Conservation (phyloP, 169 alveolate species). For the Eimeria necatrix region DNA sequence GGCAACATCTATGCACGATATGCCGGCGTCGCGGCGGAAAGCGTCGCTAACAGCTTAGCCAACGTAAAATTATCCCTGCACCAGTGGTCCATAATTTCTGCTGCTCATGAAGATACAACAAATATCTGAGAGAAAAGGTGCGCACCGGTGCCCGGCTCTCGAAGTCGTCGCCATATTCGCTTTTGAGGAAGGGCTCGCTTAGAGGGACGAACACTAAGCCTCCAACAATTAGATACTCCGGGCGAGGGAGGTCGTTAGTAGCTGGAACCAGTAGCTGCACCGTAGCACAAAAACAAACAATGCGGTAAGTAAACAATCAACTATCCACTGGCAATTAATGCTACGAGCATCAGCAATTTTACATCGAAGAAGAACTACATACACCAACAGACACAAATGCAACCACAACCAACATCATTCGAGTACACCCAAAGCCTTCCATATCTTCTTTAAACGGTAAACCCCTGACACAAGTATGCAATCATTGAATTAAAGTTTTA, state of each 20-base stretch:
- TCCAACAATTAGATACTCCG: slow-evolving; percentile 89
- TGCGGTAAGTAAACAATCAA: not conserved
- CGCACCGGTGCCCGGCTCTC: slow-evolving; percentile 81
- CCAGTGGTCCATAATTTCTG: no score
- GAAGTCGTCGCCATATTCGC: slow-evolving; percentile 83
- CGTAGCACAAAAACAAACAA: not conserved
- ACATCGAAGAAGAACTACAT: not conserved
- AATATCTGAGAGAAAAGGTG: not conserved
- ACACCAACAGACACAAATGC: not conserved
- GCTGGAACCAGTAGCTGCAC: slow-evolving; percentile 81
- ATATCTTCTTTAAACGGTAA: no score
- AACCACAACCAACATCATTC: not conserved
- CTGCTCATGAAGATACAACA: not conserved
- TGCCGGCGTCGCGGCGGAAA: no score
- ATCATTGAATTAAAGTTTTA: no score
- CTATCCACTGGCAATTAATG: not conserved
- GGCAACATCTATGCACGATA: not conserved
- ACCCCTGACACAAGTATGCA: no score
- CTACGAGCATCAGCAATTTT: not conserved
- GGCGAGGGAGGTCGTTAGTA: slow-evolving; percentile 78
- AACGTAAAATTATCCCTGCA: no score
- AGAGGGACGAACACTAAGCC: slow-evolving; percentile 92
- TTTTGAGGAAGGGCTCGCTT: slow-evolving; percentile 82
- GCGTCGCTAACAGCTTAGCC: no score
- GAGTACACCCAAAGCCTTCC: no score